Conservation (phyloP, 768 basidiomycete species). For the Suillus subluteus region DNA sequence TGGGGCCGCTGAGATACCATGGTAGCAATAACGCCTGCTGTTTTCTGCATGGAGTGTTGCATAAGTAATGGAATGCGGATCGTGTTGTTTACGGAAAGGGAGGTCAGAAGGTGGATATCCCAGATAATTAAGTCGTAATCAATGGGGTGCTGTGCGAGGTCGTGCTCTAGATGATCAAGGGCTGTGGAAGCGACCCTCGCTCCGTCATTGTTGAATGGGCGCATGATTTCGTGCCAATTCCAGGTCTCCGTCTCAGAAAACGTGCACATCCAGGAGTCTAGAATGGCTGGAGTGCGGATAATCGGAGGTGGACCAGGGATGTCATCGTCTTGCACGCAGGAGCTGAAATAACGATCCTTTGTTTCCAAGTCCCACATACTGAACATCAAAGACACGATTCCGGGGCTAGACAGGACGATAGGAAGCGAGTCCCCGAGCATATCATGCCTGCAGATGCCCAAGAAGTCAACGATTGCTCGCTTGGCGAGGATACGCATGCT, state of each 20-base stretch:
- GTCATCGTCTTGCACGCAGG: conserved; percentile 9
- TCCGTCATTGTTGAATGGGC: conserved; percentile 24
- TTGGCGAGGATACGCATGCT: conserved; percentile 27
- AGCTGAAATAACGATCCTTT: conserved; percentile 24
- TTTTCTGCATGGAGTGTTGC: conserved; percentile 22
- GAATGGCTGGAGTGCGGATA: conserved; percentile 17
- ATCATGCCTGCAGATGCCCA: conserved; percentile 22
- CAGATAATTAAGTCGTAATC: conserved; percentile 33
- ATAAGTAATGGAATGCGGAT: conserved; percentile 29
- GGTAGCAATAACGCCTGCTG: conserved; percentile 21
- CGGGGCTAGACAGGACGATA: conserved; percentile 20
- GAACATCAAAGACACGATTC: conserved; percentile 25
- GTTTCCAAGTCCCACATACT: conserved; percentile 32
- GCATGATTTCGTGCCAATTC: conserved; percentile 32
- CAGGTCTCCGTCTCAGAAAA: conserved; percentile 28
- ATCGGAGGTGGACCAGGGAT: conserved; percentile 6
- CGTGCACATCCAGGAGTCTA: conserved; percentile 33
- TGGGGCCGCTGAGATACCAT: conserved; percentile 18
- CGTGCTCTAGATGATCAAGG: conserved; percentile 28
- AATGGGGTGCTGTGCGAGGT: conserved; percentile 22
- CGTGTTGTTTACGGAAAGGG: conserved; percentile 27
- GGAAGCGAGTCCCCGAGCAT: conserved; percentile 24
- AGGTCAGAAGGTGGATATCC: conserved; percentile 34
- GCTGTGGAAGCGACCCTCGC: conserved; percentile 26
- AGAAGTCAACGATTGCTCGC: conserved; percentile 23